Conservation (phyloP, 352 stramenopile genomes). For the Phytophthora ramorum region DNA sequence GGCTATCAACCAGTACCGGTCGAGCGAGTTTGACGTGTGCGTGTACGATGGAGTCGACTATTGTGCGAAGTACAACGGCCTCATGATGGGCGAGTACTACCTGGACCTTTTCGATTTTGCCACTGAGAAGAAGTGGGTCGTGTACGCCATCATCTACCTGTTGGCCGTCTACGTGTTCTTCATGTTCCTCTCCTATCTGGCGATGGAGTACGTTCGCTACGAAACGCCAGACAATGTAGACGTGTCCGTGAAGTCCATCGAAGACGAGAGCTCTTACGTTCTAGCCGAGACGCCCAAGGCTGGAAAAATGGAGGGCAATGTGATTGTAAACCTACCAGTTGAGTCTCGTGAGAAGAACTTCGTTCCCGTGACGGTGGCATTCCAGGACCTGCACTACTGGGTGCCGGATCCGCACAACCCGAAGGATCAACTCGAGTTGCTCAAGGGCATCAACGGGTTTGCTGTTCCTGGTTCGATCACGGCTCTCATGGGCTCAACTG, state of each 20-base stretch:
- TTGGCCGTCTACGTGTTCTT: slow-evolving; percentile 43
- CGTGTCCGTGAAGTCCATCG: slow-evolving; percentile 6
- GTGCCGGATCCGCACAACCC: slow-evolving; percentile 11
- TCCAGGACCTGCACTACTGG: slow-evolving; percentile 20
- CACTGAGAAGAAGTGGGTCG: slow-evolving; percentile 45
- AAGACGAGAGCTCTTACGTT: no score
- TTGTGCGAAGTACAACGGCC: slow-evolving; percentile 22
- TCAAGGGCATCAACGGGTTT: slow-evolving; percentile 13
- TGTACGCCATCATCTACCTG: slow-evolving; percentile 41
- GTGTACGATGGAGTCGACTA: slow-evolving; percentile 43
- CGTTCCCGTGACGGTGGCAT: slow-evolving; percentile 17
- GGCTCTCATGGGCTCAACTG: slow-evolving; percentile 3
- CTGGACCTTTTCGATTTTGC: slow-evolving; percentile 46
- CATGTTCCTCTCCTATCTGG: slow-evolving; percentile 25
- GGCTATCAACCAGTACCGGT: slow-evolving; percentile 49
- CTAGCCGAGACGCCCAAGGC: no score
- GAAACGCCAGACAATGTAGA: slow-evolving; percentile 25
- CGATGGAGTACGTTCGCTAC: slow-evolving; percentile 27
- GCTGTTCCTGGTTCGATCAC: slow-evolving; percentile 8
- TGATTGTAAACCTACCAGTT: no score
- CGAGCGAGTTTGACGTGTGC: slow-evolving; percentile 33
- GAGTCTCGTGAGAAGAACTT: slow-evolving; percentile 25
- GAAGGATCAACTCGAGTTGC: slow-evolving; percentile 5
- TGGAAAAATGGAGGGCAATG: no score
- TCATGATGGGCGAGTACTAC: slow-evolving; percentile 44